These are phyloP conservation scores for Metschnikowia vanudenii DNA, from an alignment of 805 yeast genomes.

Conservation along the genomic window DNA sequence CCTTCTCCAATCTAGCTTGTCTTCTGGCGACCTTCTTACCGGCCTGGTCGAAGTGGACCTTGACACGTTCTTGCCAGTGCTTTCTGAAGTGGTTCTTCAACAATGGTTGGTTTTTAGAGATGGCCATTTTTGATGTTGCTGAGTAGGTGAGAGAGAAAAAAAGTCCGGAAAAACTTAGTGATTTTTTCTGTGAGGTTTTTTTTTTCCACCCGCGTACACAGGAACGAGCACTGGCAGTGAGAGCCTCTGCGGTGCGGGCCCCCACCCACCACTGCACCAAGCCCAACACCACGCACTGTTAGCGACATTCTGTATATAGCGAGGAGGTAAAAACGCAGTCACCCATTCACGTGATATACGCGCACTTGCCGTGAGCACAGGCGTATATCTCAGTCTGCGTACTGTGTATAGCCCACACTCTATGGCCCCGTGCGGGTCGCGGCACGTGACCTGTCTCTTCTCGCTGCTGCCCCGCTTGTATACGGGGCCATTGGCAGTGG, in stretches of 20 bases:
- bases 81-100: slow-evolving; percentile 99
- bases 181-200: slow-evolving; percentile 6
- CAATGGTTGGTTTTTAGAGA: slow-evolving; percentile 97
- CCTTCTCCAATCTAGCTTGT: slow-evolving; percentile 88
- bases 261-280: no score
- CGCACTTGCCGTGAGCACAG: neutral
- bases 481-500: neutral
- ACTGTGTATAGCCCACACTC: neutral
- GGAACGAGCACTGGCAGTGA: neutral
- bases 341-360: slow-evolving; percentile 14
- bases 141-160: slow-evolving; percentile 2
- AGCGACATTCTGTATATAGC: neutral
- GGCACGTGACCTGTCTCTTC: no score
- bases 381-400: slow-evolving; percentile 9
- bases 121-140: slow-evolving; percentile 56
- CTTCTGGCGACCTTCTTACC: slow-evolving; percentile 99
- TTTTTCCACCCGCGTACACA: slow-evolving; percentile 1
- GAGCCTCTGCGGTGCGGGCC: no score
- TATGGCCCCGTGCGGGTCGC: no score
- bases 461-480: no score
- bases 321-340: slow-evolving; percentile 11
- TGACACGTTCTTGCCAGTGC: slow-evolving; percentile 99
- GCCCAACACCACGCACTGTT: neutral
- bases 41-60: slow-evolving; percentile 99
- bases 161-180: slow-evolving; percentile 1